Percentiles rank a stretch among this genome's conserved stretches.
Conservation (phyloP, 768 basidiomycete species). For the Suillus sp. region DNA sequence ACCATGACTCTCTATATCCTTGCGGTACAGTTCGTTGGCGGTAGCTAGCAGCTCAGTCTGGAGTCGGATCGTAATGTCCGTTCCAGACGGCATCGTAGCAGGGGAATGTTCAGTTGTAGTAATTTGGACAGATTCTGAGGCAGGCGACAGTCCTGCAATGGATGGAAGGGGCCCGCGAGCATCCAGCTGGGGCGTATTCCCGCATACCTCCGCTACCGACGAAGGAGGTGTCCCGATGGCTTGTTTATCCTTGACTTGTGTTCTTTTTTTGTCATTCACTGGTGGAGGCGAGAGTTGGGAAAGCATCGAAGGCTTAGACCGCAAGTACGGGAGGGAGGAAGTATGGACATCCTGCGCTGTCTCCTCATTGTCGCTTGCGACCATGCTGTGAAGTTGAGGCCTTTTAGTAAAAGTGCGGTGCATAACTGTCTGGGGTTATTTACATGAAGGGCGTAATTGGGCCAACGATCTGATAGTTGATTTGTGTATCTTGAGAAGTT, state of each 20-base stretch:
- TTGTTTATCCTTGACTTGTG: conserved; percentile 50
- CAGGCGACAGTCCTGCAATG: conserved; percentile 44
- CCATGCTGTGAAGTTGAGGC: conserved; percentile 28
- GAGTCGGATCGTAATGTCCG: conserved; percentile 38
- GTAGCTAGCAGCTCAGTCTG: conserved; percentile 63
- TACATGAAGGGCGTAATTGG: conserved; percentile 3
- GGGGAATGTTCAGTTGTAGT: conserved; percentile 47
- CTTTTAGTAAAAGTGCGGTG: conserved; percentile 21
- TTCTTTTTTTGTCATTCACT: conserved; percentile 40
- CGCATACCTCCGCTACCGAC: conserved; percentile 20
- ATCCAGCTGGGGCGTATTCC: conserved; percentile 30
- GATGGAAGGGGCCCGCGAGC: conserved; percentile 23
- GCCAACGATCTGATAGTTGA: conserved; percentile 7
- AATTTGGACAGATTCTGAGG: conserved; percentile 49
- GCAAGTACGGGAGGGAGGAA: conserved; percentile 15
- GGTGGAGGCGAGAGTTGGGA: conserved; percentile 15
- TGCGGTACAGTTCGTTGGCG: conserved; percentile 62
- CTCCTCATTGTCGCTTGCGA: conserved; percentile 32
- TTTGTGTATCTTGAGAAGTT: not conserved
- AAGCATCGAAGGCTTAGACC: conserved; percentile 12
- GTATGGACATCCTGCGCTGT: conserved; percentile 20
- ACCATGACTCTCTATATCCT: conserved; percentile 33
- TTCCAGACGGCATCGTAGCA: conserved; percentile 34
- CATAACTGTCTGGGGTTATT: not conserved
- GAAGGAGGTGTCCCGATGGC: conserved; percentile 13